These are phyloP conservation scores for Sugiyamaella chiloensis DNA, from an alignment of 805 yeast species.

Conservation along the genomic window DNA sequence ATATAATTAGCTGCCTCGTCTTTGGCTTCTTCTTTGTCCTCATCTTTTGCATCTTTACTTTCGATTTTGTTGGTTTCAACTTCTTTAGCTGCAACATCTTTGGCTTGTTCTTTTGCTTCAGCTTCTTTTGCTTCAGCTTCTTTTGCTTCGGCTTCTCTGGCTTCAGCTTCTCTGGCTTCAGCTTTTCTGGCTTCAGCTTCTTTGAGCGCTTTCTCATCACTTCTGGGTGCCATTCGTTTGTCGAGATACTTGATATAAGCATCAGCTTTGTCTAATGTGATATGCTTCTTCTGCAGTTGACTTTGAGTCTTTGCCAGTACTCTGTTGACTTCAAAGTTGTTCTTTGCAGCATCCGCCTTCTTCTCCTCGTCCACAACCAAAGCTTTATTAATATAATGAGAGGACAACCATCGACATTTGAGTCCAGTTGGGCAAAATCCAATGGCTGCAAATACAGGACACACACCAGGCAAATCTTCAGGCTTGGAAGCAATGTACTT, in stretches of 20 bases:
- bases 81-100: conserved; percentile 43
- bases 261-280: conserved; percentile 56
- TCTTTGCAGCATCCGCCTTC: conserved; percentile 35
- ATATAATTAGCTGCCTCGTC: conserved; percentile 47
- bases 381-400: conserved; percentile 51
- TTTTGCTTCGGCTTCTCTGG: conserved; percentile 34
- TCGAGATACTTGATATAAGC: conserved; percentile 63
- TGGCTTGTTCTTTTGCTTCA: conserved; percentile 22
- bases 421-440: conserved; percentile 93
- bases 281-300: conserved; percentile 57
- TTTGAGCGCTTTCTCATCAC: conserved; percentile 28
- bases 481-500: conserved; percentile 64
- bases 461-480: conserved; percentile 66
- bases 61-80: conserved; percentile 61
- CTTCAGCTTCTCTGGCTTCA: conserved; percentile 28
- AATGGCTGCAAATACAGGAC: conserved; percentile 78
- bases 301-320: conserved; percentile 47
- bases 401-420: conserved; percentile 85
- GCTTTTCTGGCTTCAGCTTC: conserved; percentile 30
- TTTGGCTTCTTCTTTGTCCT: conserved; percentile 17
- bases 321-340: conserved; percentile 62
- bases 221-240: conserved; percentile 34
- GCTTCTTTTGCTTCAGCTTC: conserved; percentile 63
- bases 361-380: conserved; percentile 45
- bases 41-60: conserved; percentile 7